These are phyloP conservation scores for Cornus suecica DNA, from an alignment of 148 eudicot species.

Conservation along the genomic window DNA sequence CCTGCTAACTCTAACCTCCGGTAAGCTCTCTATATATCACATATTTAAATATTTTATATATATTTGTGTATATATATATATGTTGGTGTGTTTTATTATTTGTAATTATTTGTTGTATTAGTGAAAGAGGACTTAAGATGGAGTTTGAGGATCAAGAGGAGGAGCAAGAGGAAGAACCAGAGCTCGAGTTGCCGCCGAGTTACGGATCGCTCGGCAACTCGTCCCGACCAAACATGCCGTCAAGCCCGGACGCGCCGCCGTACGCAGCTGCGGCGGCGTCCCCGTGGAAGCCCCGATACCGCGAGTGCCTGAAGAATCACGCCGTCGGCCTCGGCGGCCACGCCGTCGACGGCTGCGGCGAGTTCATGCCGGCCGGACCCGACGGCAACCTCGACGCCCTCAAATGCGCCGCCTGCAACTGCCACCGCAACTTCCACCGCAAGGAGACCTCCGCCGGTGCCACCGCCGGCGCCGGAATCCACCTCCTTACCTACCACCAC, in stretches of 20 bases:
- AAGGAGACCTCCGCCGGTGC: slow-evolving; percentile 38
- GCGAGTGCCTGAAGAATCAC: slow-evolving; percentile 84
- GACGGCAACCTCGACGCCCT: slow-evolving; percentile 71
- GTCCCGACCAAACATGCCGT: slow-evolving; percentile 31
- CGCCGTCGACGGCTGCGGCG: slow-evolving; percentile 90
- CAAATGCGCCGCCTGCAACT: slow-evolving; percentile 88
- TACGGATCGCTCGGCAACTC: slow-evolving; percentile 19
- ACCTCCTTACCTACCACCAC: slow-evolving; percentile 19
- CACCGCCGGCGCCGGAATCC: slow-evolving; percentile 23
- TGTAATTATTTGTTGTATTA: slow-evolving; percentile 6
- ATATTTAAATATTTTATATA: too few relatives aligned
- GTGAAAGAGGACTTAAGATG: slow-evolving; percentile 32
- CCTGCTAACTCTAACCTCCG: slow-evolving; percentile 9
- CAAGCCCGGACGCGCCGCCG: slow-evolving; percentile 14
- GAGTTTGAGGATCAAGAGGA: slow-evolving; percentile 51
- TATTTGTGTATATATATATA: neutral
- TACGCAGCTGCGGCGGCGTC: neutral
- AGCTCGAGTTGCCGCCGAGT: slow-evolving; percentile 21
- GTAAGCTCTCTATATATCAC: neutral
- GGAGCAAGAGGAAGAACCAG: slow-evolving; percentile 43
- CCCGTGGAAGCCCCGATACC: slow-evolving; percentile 36
- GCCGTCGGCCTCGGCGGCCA: slow-evolving; percentile 75
- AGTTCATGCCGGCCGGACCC: slow-evolving; percentile 71
- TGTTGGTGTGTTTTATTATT: slow-evolving; percentile 9
- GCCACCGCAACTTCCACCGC: slow-evolving; percentile 99